These are phyloP conservation scores for Acanthamoeba castellanii DNA, from an alignment of 208 protist species.

Conservation along the genomic window DNA sequence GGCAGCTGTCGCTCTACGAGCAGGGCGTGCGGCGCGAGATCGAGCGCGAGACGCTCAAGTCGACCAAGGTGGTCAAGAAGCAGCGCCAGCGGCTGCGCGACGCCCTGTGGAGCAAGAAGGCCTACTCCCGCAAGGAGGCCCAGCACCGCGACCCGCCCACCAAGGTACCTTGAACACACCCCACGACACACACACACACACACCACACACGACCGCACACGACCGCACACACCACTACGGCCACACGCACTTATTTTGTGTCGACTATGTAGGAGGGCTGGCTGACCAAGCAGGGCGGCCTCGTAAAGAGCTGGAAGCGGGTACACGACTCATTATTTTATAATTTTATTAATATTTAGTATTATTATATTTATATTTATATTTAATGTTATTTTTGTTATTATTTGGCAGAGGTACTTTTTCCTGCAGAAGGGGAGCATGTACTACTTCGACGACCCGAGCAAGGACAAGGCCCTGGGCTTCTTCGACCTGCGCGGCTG, in stretches of 20 bases:
- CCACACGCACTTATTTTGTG: no score
- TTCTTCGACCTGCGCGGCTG: slow-evolving; percentile 9
- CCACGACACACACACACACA: no score
- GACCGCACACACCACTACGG: no score
- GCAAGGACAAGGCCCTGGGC: slow-evolving; percentile 38
- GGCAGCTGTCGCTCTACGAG: slow-evolving; percentile 14
- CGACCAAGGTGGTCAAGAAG: slow-evolving; percentile 17
- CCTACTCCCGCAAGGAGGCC: not conserved
- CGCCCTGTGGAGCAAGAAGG: not conserved
- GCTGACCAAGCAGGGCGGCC: slow-evolving; percentile 60
- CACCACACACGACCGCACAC: no score
- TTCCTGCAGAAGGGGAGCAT: not conserved
- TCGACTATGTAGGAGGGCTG: not conserved
- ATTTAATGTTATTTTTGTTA: not conserved
- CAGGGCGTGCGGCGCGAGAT: not conserved
- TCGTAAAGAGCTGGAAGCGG: slow-evolving; percentile 64
- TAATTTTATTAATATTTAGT: not conserved
- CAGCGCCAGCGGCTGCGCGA: not conserved
- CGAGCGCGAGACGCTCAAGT: slow-evolving; percentile 3
- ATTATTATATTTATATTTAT: not conserved
- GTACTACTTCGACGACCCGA: slow-evolving; percentile 45
- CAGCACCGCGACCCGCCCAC: not conserved
- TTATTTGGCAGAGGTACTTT: slow-evolving; percentile 52
- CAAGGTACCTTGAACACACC: not conserved
- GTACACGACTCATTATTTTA: not conserved